A percentile compares a stretch with the other conserved stretches of the same genome.
phyloP scores from a whole-genome alignment of 225 moss, liverwort and hornwort genomes.

The Physcomitrellopsis africana region DNA sequence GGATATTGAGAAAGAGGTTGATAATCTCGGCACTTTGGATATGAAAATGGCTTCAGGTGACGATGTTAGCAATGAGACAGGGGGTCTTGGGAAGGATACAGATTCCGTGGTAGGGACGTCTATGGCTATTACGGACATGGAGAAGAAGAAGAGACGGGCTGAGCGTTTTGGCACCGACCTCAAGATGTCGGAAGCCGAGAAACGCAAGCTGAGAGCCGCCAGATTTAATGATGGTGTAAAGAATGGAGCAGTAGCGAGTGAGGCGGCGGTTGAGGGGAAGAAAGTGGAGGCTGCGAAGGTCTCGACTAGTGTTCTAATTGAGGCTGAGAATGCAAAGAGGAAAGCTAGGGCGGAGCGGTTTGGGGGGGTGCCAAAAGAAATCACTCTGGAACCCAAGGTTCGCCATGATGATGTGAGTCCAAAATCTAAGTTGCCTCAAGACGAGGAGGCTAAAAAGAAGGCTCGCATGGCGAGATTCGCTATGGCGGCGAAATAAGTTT shows the following conservation, averaged over 20 bases:
- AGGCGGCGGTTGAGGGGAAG: conserved; percentile 32
- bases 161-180: conserved; percentile 93
- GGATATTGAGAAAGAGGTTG: conserved; percentile 14
- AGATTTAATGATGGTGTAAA: conserved; percentile 57
- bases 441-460: conserved; percentile 89
- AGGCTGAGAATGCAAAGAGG: conserved; percentile 82
- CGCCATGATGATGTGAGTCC: conserved; percentile 39
- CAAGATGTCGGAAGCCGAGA: conserved; percentile 84
- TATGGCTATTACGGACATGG: conserved; percentile 66
- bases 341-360: conserved; percentile 94
- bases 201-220: conserved; percentile 83
- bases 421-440: conserved; percentile 39
- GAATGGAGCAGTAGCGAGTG: conserved; percentile 38
- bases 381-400: conserved; percentile 28
- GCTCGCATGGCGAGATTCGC: conserved; percentile 92
- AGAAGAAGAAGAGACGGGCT: conserved; percentile 86
- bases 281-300: conserved; percentile 34
- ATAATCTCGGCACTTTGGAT: conserved; percentile 3
- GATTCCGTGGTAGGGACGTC: conserved; percentile 28
- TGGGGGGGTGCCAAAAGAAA: conserved; percentile 47
- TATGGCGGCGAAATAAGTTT: conserved; percentile 42
- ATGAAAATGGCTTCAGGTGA: conserved; percentile 29
- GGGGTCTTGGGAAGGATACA: conserved; percentile 8
- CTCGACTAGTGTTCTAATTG: conserved; percentile 33
- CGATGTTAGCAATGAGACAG: conserved; percentile 19